These are phyloP conservation scores for Lanmaoa rubissima DNA, from an alignment of 768 basidiomycete species.

Conservation along the genomic window DNA sequence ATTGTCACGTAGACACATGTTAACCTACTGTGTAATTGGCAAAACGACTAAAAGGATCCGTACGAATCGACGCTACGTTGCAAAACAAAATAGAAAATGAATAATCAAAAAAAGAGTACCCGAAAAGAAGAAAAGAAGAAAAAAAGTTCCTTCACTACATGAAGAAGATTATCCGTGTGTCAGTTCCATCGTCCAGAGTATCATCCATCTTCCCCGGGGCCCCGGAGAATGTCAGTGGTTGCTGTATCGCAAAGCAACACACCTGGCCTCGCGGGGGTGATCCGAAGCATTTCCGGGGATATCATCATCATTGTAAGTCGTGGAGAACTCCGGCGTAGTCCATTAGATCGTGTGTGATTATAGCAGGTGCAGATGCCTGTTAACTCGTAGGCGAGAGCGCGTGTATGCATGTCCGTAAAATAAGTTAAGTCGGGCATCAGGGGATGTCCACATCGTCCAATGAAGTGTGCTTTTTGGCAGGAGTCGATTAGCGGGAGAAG, in stretches of 20 bases:
- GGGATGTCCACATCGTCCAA: conserved; percentile 8
- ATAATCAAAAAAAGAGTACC: conserved; percentile 22
- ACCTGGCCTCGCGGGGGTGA: conserved; percentile 11
- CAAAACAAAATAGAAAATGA: conserved; percentile 35
- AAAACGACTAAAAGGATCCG: conserved; percentile 22
- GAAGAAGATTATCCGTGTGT: conserved; percentile 28
- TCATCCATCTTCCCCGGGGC: conserved; percentile 3
- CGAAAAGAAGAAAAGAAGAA: neutral
- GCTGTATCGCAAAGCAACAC: conserved; percentile 3
- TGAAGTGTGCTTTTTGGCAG: conserved; percentile 16
- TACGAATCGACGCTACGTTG: conserved; percentile 19
- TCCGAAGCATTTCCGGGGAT: conserved; percentile 21
- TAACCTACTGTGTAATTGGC: conserved; percentile 5
- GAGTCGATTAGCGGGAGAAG: conserved; percentile 14
- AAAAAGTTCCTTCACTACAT: conserved; percentile 22
- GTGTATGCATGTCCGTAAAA: conserved; percentile 23
- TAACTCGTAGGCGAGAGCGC: conserved; percentile 16
- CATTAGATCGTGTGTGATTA: conserved; percentile 29
- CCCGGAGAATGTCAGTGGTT: conserved; percentile 1
- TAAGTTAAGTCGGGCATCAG: conserved; percentile 26
- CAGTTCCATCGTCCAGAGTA: conserved; percentile 25
- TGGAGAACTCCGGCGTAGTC: conserved; percentile 16
- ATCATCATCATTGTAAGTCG: conserved; percentile 27
- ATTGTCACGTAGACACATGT: conserved; percentile 3
- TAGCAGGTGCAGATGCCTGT: conserved; percentile 20